Base-by-base conservation (phyloP, 257 asterid genomes). In the Lavandula angustifolia region DNA sequence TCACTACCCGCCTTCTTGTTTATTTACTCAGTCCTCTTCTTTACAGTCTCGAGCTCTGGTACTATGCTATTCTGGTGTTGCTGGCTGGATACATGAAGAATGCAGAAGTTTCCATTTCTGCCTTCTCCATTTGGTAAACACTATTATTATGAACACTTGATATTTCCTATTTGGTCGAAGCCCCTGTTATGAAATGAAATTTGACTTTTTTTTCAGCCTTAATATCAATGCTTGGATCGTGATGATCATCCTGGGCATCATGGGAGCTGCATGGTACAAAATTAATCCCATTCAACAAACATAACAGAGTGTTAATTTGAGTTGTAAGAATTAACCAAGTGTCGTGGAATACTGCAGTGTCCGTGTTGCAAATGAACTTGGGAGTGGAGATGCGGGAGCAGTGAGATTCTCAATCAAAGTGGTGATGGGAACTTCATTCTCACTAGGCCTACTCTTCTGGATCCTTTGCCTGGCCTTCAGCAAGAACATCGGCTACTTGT, bases 281-380 rank as follows among this genome's bases (percentile, higher is more conserved):
- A 10, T 22, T 22, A 22, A 22, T n/a, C 27, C 27, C 27, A 22
- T 22, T 22, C 27, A 22, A 22, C 27, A 22, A 22, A 22, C n/a
- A n/a, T n/a, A n/a, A n/a, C 27, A 22, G 27, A 22, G 1, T 22
- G 1, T 22, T 22, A 2, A 22, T 2, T 22, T 22, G 27, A 22
- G 1, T 22, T 2, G 27, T 22, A 22, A 0, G 27, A 2, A 22
- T 22, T 22, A 22, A 22, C 27, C 27, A 22, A 22, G 27, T 37
- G 7, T 6, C 1, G 9, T 1, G 9, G 9, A 37, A 6, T 9
- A 57, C 72, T 0, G 46, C 77, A 88, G 95, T 3, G 95, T 89
- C 5, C 84, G 96, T 5, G 75, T 87, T 27, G 91, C 97, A 1
- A 89, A 89, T 49, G 96, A 89, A 58, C 80, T 89, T 2, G 92